A percentile compares a stretch with the other conserved stretches of the same genome.
Conservation (phyloP, 140 eudicot genomes). For the Flaveria floridana region DNA sequence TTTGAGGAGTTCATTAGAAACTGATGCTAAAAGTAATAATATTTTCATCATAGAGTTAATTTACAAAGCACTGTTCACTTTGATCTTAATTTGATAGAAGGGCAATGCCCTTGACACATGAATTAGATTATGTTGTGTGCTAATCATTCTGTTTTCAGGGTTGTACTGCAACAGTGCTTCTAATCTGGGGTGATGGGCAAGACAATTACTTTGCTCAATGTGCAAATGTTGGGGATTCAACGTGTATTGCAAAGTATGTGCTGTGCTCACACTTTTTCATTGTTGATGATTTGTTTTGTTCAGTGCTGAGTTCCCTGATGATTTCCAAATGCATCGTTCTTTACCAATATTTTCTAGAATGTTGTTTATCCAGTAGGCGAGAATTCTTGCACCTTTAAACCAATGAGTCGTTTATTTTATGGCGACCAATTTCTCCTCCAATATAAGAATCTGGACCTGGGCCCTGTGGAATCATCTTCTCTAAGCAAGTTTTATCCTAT, state of each 20-base stretch:
- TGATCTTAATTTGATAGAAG: background rate
- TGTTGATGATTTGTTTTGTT: slow-evolving; percentile 10
- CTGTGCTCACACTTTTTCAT: slow-evolving; percentile 2
- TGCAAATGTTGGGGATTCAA: slow-evolving; percentile 98
- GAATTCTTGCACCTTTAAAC: background rate
- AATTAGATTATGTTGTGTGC: background rate
- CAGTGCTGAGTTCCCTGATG: background rate
- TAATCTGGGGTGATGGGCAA: slow-evolving; percentile 77
- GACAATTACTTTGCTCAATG: slow-evolving; percentile 80
- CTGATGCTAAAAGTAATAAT: slow-evolving; percentile 3
- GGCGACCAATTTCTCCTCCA: background rate
- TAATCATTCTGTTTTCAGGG: slow-evolving; percentile 55
- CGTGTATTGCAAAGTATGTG: slow-evolving; percentile 81
- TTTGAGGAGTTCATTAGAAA: slow-evolving; percentile 3
- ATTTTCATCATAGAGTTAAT: slow-evolving; percentile 3
- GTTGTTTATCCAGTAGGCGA: slow-evolving; percentile 11
- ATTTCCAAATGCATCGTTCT: background rate
- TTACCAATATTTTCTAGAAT: slow-evolving; percentile 10
- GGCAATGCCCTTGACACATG: slow-evolving; percentile 9
- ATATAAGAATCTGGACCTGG: background rate
- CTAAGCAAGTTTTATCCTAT: background rate
- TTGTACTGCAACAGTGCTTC: slow-evolving; percentile 96
- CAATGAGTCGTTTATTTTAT: background rate
- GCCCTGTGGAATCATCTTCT: slow-evolving; percentile 4
- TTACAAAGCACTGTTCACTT: background rate